A percentile compares a stretch with the other conserved stretches of the same genome.
These are phyloP conservation scores for Diatrype stigma DNA, from an alignment of 2,329 filamentous ascomycete genomes.

Conservation along the genomic window DNA sequence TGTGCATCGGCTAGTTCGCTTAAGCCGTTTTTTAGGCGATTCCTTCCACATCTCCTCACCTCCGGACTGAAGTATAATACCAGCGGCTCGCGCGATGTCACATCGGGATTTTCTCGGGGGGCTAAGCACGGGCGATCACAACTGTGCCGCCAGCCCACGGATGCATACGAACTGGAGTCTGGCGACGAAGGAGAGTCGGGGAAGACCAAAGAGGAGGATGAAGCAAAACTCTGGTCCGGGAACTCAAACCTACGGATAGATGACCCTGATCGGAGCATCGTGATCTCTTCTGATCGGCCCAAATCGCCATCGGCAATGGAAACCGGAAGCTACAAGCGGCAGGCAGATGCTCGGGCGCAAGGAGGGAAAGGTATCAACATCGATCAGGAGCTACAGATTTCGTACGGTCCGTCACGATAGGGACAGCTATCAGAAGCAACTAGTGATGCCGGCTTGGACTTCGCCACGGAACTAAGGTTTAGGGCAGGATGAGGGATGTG, in stretches of 20 bases:
- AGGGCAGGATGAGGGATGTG: too few species aligned
- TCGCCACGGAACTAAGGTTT: too few species aligned
- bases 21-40: slow-evolving; percentile 2
- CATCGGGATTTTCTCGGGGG: neutral
- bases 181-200: neutral
- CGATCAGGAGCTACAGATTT: too few species aligned
- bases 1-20: slow-evolving; percentile 2
- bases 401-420: too few species aligned
- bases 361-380: too few species aligned
- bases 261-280: neutral
- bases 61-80: neutral
- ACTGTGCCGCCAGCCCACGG: neutral
- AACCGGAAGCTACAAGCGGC: neutral
- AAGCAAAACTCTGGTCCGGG: neutral
- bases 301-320: neutral
- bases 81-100: neutral
- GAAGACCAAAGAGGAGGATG: neutral
- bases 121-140: neutral
- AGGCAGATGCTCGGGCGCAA: too few species aligned
- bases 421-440: too few species aligned
- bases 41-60: slow-evolving; percentile 1
- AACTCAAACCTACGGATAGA: neutral
- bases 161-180: neutral
- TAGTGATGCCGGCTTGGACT: too few species aligned
- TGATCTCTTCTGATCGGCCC: neutral